phyloP scores from a whole-genome alignment of 192 early-diverging fungal species.

The Coemansia sp. region DNA sequence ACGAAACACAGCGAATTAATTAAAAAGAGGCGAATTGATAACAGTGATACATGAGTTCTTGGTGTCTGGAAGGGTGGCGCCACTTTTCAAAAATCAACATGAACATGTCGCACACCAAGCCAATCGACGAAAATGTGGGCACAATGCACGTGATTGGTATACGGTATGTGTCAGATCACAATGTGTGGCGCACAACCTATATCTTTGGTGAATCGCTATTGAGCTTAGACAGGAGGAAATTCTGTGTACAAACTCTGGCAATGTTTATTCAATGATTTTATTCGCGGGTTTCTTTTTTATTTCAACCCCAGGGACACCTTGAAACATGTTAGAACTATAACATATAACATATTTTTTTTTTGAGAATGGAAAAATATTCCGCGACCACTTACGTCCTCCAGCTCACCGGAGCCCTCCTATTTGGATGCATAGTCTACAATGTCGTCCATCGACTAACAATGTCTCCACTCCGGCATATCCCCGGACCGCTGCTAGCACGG shows the following conservation, averaged over 20 bases:
- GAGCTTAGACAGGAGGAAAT: neutral
- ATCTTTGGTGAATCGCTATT: neutral
- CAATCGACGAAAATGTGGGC: neutral
- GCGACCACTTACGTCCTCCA: neutral
- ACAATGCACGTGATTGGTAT: neutral
- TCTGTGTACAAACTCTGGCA: too few species aligned
- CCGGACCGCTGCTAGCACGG: conserved; percentile 11
- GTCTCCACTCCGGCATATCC: conserved; percentile 18
- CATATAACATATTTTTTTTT: neutral
- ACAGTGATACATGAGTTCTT: neutral
- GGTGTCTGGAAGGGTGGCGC: too few species aligned
- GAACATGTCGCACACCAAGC: neutral
- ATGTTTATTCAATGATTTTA: too few species aligned
- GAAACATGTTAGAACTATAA: too few species aligned
- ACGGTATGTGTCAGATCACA: neutral
- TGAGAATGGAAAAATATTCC: neutral
- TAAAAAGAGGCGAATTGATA: neutral
- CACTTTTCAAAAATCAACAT: neutral
- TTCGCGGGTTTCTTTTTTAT: neutral
- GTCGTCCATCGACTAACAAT: neutral
- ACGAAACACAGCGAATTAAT: neutral
- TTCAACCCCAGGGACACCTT: neutral
- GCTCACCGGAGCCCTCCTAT: neutral
- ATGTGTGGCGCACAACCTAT: neutral
- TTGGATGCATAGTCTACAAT: neutral